phyloP scores from a whole-genome alignment of 352 stramenopile genomes.

The Pythium apleroticum region DNA sequence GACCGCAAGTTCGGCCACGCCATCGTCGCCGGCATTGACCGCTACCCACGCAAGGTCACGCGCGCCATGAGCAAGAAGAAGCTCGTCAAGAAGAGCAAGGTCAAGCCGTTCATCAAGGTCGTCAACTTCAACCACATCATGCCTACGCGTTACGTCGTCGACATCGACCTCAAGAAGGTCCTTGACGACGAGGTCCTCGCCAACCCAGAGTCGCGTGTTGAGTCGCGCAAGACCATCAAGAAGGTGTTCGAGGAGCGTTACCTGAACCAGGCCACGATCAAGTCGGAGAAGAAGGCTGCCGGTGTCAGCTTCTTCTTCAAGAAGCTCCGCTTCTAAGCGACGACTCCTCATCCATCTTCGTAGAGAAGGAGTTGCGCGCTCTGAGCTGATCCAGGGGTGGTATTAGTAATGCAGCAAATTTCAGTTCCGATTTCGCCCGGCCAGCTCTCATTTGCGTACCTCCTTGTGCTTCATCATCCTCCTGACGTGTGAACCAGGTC shows the following conservation, averaged over 20 bases:
- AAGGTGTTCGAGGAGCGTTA: constrained; percentile 98
- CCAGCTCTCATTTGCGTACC: constrained; percentile 1
- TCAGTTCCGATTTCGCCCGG: constrained; percentile 32
- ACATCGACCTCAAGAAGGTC: constrained; percentile 99
- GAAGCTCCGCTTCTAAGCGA: constrained; percentile 98
- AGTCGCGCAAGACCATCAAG: constrained; percentile 98
- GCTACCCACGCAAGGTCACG: constrained; percentile 97
- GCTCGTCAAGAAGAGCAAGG: constrained; percentile 96
- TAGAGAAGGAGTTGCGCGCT: constrained; percentile 24
- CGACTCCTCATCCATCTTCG: constrained; percentile 14
- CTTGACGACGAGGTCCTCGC: constrained; percentile 88
- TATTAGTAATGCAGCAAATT: constrained; percentile 40
- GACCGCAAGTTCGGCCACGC: constrained; percentile 98
- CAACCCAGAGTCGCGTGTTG: constrained; percentile 80
- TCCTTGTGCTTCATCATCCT: not conserved
- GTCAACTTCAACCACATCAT: constrained; percentile 99
- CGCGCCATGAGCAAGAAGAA: constrained; percentile 97
- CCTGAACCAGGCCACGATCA: constrained; percentile 94
- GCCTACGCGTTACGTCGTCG: constrained; percentile 98
- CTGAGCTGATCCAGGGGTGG: constrained; percentile 29
- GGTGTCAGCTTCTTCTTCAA: constrained; percentile 99
- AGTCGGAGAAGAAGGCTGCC: constrained; percentile 98
- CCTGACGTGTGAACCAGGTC: too few relatives aligned
- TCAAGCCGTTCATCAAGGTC: constrained; percentile 99
- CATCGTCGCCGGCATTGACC: constrained; percentile 96